Conservation (phyloP, 2,329 filamentous ascomycete species). For the Fusarium compactum region DNA sequence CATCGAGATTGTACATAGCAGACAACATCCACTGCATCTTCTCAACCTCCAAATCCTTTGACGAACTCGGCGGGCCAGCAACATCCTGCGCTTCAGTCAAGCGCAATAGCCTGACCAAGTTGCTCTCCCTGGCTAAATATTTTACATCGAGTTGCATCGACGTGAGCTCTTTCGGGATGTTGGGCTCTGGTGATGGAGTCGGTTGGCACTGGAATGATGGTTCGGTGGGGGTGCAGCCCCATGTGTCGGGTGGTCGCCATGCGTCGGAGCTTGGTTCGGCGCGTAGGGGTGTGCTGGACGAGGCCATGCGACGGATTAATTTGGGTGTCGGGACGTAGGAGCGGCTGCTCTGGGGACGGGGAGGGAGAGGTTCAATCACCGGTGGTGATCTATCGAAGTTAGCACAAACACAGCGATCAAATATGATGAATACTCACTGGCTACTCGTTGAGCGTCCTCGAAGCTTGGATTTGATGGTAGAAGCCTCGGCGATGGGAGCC, state of each 20-base stretch:
- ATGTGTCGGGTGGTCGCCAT: slow-evolving; percentile 29
- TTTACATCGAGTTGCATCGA: slow-evolving; percentile 21
- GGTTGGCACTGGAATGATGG: neutral
- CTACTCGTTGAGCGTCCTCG: slow-evolving; percentile 3
- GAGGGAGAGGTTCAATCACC: slow-evolving; percentile 1
- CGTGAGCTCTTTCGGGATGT: slow-evolving; percentile 11
- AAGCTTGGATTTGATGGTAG: slow-evolving; percentile 6
- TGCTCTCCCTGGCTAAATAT: slow-evolving; percentile 14
- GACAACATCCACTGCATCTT: slow-evolving; percentile 72
- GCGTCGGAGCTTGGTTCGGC: slow-evolving; percentile 1
- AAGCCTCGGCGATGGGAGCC: neutral
- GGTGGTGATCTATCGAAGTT: slow-evolving; percentile 12
- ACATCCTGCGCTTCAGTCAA: slow-evolving; percentile 4
- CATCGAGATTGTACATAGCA: slow-evolving; percentile 61
- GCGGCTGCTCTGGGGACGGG: slow-evolving; percentile 16
- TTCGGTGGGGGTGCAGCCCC: slow-evolving; percentile 32
- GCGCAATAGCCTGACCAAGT: slow-evolving; percentile 17
- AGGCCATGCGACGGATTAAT: slow-evolving; percentile 20
- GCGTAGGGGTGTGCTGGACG: slow-evolving; percentile 11
- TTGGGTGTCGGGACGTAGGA: slow-evolving; percentile 1
- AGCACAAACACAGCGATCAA: neutral
- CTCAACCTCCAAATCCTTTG: slow-evolving; percentile 59
- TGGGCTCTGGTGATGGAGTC: neutral
- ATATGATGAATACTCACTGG: neutral
- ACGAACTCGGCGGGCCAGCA: neutral